phyloP scores from a whole-genome alignment of 1,139 yeast species.

The Yamadazyma dendronema region DNA sequence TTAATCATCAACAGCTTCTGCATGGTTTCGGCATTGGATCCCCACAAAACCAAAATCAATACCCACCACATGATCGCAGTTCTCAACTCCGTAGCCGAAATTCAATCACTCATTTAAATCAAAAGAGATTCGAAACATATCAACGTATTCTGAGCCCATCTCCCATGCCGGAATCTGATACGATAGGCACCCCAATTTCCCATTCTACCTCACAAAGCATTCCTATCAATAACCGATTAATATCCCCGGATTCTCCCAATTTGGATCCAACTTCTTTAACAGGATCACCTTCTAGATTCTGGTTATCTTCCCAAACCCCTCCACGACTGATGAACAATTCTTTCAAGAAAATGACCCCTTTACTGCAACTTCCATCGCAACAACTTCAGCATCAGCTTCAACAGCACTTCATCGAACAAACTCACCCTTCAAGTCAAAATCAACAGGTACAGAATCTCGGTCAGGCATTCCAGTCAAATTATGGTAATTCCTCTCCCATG shows the following conservation, averaged over 20 bases:
- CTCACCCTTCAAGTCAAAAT: slow-evolving; percentile 1
- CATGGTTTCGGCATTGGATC: not conserved
- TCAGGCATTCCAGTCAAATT: slow-evolving; percentile 2
- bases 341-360: slow-evolving; percentile 19
- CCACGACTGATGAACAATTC: slow-evolving; percentile 36
- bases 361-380: slow-evolving; percentile 10
- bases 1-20: not conserved
- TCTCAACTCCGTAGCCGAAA: slow-evolving; percentile 23
- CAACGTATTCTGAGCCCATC: slow-evolving; percentile 31
- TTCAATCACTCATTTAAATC: slow-evolving; percentile 31
- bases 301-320: slow-evolving; percentile 53
- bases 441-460: not conserved
- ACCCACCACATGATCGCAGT: not conserved
- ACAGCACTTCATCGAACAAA: slow-evolving; percentile 7
- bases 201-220: slow-evolving; percentile 26
- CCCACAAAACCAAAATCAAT: not conserved
- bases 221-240: slow-evolving; percentile 22
- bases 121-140: slow-evolving; percentile 31
- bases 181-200: slow-evolving; percentile 11
- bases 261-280: slow-evolving; percentile 52
- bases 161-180: slow-evolving; percentile 9
- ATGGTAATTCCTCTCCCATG: slow-evolving; percentile 4
- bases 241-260: slow-evolving; percentile 51
- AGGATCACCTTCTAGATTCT: slow-evolving; percentile 56
- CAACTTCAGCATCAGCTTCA: slow-evolving; percentile 8